phyloP scores from a whole-genome alignment of 2,329 filamentous ascomycete species.

The Hypoxylon sp. region DNA sequence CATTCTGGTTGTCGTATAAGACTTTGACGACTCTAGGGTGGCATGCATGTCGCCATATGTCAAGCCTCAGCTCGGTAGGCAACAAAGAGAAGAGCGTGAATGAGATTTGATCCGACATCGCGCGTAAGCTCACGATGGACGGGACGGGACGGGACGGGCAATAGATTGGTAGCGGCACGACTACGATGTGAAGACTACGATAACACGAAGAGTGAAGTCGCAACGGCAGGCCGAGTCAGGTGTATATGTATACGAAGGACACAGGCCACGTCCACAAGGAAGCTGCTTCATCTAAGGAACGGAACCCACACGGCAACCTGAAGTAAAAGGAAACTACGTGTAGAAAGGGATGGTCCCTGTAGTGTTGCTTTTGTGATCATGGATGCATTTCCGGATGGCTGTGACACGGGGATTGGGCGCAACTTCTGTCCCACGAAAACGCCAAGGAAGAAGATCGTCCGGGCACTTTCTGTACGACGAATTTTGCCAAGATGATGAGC shows the following conservation, averaged over 20 bases:
- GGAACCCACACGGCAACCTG: constrained; percentile 27
- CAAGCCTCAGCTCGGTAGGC: constrained; percentile 57
- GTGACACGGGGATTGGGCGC: constrained; percentile 32
- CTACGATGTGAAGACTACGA: constrained; percentile 24
- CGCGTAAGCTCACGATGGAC: constrained; percentile 39
- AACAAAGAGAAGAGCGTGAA: constrained; percentile 55
- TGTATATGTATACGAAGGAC: constrained; percentile 36
- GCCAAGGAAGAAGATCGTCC: constrained; percentile 42
- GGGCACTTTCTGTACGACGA: constrained; percentile 28
- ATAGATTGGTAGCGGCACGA: background rate
- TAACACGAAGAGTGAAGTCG: constrained; percentile 17
- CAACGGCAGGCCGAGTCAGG: constrained; percentile 25
- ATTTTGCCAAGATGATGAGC: constrained; percentile 39
- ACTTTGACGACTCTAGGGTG: constrained; percentile 57
- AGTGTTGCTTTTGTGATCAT: constrained; percentile 21
- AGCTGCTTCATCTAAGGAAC: constrained; percentile 26
- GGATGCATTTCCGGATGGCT: constrained; percentile 25
- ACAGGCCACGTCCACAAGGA: constrained; percentile 29
- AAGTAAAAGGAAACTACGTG: constrained; percentile 27
- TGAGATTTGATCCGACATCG: constrained; percentile 42
- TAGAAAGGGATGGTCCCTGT: constrained; percentile 37
- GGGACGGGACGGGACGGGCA: background rate
- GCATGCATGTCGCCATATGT: constrained; percentile 58
- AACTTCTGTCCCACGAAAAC: constrained; percentile 18
- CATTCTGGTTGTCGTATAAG: constrained; percentile 54